Base-by-base conservation (phyloP, 345 rosid genomes). In the Ricinus communis region DNA sequence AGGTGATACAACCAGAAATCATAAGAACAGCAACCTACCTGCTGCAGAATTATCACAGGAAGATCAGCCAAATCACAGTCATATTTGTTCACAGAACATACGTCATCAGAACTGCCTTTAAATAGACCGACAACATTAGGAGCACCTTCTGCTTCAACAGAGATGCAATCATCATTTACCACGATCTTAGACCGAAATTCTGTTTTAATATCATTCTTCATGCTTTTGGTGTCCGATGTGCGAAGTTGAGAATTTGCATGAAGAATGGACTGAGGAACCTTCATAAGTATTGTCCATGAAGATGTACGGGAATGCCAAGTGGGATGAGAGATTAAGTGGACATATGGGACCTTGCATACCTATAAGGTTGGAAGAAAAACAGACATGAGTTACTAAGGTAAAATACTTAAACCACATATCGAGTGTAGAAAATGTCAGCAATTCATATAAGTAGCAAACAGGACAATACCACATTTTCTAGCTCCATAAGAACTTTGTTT, bases 251-350 rank as follows among this genome's bases (percentile, higher is more conserved):
- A 73, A 22, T 72, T 84, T 63, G 83, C 82, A 25, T 82, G 85
- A 75, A 86, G 90, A 67, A 88, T 80, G 67, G 96, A 90, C 61
- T 79, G 90, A 65, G 97, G 97, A 74, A 92, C 85, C 71, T 82
- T 85, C 93, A 89, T 80, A 61, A 77, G 86, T 82, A 95, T 81
- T 41, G 96, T 88, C 97, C 99, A 90, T 60, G 99, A 89, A 58
- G 99, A 95, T 73, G 85, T 83, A 74, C 97, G 85, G 62, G 96
- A 92, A 85, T 88, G 85, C 99, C 99, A 92, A 60, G 97, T 85
- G 30, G 97, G 97, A 81, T 95, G 95, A 61, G 96, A 90, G 80
- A 85, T 81, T 82, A 90, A 82, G 75, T 86, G 97, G 71, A 92
- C 92, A 84, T 88, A 95, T 18, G 97, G 86, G 21, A 89, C 91